Evolutionary conservation across 2,329 filamentous ascomycete genomes (phyloP).

Genomic region (Xylaria multiplex): DNA sequence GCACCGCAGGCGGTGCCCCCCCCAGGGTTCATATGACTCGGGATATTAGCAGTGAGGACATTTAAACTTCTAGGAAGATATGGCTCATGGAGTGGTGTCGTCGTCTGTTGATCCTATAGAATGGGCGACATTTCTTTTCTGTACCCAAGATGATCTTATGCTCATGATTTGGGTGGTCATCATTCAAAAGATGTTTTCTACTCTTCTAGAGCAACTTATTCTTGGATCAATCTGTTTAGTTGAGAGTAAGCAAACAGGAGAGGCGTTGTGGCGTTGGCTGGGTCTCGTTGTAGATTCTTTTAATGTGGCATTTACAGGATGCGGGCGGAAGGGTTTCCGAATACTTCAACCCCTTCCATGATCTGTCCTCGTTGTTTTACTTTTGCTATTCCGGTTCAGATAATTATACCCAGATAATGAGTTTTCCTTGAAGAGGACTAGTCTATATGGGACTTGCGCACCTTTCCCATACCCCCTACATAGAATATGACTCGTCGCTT

Average conservation of each 20-base stretch:
- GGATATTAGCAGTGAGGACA: constrained; percentile 41
- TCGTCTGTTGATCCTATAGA: background rate
- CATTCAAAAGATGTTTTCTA: constrained; percentile 8
- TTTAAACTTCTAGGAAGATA: background rate
- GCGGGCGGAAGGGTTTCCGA: constrained; percentile 17
- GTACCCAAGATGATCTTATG: background rate
- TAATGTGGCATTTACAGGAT: constrained; percentile 35
- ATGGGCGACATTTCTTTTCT: background rate
- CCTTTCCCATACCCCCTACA: background rate
- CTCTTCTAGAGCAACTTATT: constrained; percentile 13
- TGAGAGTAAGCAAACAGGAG: constrained; percentile 19
- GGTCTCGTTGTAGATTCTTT: constrained; percentile 28
- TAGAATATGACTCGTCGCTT: background rate
- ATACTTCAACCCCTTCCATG: constrained; percentile 11
- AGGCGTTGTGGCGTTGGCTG: constrained; percentile 30
- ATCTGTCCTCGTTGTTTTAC: background rate
- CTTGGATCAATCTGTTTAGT: constrained; percentile 13
- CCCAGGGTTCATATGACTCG: constrained; percentile 45
- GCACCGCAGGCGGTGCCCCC: constrained; percentile 45
- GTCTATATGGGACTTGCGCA: background rate
- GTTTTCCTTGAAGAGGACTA: background rate
- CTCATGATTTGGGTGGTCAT: background rate
- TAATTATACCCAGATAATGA: constrained; percentile 8
- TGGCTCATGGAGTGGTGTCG: background rate
- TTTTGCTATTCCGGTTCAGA: constrained; percentile 2